Evolutionary conservation across 441 rosid species (phyloP), one percentile per base, ranked within the genome.

Genomic region (Gossypium schwendimanii): DNA sequence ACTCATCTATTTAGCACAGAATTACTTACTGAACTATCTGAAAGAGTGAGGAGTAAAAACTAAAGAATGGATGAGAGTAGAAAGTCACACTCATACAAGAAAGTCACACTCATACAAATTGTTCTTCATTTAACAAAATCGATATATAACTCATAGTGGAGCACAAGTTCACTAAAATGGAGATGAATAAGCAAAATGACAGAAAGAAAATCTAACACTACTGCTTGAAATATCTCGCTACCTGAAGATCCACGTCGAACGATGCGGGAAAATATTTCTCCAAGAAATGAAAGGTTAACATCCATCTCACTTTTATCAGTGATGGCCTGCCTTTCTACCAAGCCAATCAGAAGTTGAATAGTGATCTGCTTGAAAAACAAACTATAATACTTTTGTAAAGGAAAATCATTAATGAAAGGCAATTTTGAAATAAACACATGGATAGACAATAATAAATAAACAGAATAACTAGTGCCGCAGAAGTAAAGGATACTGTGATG

Each of bases 241-340:
- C 99, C 99, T 85, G 97, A 83, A 83, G 88, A 89, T 66, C 99
- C 99, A 41, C 99, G 98, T 59, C 98, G 87, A 80, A 94, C 90
- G 63, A 93, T 89, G 73, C 92, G 96, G 76, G 94, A 84, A 81
- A 93, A 90, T 47, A 70, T 85, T 75, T 89, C 93, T 74, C 94
- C 98, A 3, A 79, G 74, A 83, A 95, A 93, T 70, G 82, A 77
- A 66, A 86, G 73, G 72, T 74, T 69, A 36, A 84, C 78, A 78
- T 80, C 80, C 71, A 76, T 64, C 61, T 65, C 80, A 78, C 53
- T 44, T 70, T 74, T 72, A 60, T 76, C 74, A 52, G 62, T 10
- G 50, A 65, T 63, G 71, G 81, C 72, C 70, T 81, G 84, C 73
- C 83, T 80, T 75, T 82, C 87, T 68, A 82, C 87, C 67, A 80